Evolutionary conservation across 2,329 filamentous ascomycete genomes (phyloP).

Genomic region (Penicillium sp.): DNA sequence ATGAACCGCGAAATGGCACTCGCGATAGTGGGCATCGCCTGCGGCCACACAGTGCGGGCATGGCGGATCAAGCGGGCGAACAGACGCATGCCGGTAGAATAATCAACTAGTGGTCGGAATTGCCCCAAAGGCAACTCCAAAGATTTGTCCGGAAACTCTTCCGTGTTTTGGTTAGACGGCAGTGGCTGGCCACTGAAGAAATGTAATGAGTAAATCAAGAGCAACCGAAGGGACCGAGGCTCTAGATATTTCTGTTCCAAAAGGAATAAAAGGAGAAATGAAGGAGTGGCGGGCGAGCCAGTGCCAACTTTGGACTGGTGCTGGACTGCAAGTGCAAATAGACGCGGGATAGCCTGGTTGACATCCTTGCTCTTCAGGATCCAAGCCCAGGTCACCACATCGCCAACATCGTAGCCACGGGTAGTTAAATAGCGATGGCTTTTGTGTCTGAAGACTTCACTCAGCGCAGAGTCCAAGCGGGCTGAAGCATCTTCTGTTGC

Average conservation of each 20-base stretch:
- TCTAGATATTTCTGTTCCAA: conserved; percentile 48
- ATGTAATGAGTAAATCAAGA: conserved; percentile 44
- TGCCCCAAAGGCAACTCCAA: not conserved
- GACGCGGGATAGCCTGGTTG: conserved; percentile 39
- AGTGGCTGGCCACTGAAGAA: conserved; percentile 33
- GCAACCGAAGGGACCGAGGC: conserved; percentile 43
- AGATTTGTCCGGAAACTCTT: conserved; percentile 1
- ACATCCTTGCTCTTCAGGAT: conserved; percentile 42
- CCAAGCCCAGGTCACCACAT: conserved; percentile 52
- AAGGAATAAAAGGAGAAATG: conserved; percentile 52
- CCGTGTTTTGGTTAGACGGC: conserved; percentile 8
- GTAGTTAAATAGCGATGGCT: conserved; percentile 32
- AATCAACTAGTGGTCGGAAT: conserved; percentile 22
- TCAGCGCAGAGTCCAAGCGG: conserved; percentile 30
- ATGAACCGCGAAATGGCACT: conserved; percentile 41
- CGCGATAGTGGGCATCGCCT: conserved; percentile 46
- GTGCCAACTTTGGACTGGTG: conserved; percentile 7
- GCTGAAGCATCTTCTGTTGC: not conserved
- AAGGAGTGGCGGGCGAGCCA: conserved; percentile 34
- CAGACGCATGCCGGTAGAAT: conserved; percentile 41
- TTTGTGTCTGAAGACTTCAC: conserved; percentile 34
- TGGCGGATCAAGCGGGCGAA: conserved; percentile 53
- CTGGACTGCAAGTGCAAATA: conserved; percentile 35
- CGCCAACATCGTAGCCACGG: conserved; percentile 38
- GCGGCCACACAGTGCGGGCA: conserved; percentile 53